These are phyloP conservation scores for Heteromeles arbutifolia DNA, from an alignment of 306 rosid species.

Conservation along the genomic window DNA sequence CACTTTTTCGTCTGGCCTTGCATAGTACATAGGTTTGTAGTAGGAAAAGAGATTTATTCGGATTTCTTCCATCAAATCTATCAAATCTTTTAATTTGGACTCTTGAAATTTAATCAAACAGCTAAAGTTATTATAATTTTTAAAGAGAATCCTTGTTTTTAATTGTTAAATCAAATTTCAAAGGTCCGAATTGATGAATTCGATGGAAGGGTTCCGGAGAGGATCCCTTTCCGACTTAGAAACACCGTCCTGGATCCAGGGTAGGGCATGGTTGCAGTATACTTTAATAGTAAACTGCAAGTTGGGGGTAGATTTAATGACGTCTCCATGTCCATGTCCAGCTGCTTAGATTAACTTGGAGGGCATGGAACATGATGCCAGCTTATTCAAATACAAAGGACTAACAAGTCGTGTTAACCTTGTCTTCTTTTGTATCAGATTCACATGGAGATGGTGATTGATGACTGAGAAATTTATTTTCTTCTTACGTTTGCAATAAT, in stretches of 20 bases:
- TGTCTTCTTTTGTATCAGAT: not conserved
- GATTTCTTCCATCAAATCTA: no score
- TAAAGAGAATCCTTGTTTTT: accelerated
- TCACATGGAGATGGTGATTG: constrained; percentile 28
- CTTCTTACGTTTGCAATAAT: no score
- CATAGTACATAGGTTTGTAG: not conserved
- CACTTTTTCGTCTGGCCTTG: not conserved
- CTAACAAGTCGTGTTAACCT: not conserved
- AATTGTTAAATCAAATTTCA: no score
- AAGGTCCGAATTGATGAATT: no score
- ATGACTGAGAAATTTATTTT: no score
- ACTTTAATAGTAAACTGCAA: not conserved
- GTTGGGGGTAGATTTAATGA: not conserved
- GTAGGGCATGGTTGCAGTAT: not conserved
- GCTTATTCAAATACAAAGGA: constrained; percentile 1
- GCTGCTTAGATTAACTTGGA: constrained; percentile 7
- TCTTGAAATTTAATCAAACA: no score
- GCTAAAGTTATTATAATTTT: no score
- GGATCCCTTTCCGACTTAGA: no score
- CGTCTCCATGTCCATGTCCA: constrained; percentile 7
- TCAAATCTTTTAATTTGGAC: no score
- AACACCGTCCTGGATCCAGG: no score
- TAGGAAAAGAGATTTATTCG: no score
- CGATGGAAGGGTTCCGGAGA: no score
- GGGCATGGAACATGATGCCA: constrained; percentile 23